These are phyloP conservation scores for Hericium erinaceus DNA, from an alignment of 768 basidiomycete genomes.

Conservation along the genomic window DNA sequence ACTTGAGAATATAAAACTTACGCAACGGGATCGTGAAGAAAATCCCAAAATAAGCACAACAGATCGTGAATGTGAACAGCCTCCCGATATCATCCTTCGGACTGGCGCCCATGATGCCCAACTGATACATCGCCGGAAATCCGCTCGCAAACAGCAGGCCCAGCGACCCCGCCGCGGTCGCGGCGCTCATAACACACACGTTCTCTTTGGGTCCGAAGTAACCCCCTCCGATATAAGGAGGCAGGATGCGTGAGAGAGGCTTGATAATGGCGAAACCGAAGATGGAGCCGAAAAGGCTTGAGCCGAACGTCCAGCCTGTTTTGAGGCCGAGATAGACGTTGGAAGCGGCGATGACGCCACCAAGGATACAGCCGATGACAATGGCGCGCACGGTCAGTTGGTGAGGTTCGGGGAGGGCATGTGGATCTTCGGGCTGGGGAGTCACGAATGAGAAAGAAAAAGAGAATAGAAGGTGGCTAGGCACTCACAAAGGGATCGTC, in stretches of 20 bases:
- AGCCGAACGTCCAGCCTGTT: slow-evolving; percentile 60
- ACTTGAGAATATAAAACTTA: slow-evolving; percentile 52
- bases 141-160: slow-evolving; percentile 53
- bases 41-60: slow-evolving; percentile 50
- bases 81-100: slow-evolving; percentile 46
- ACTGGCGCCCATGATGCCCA: slow-evolving; percentile 34
- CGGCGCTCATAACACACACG: slow-evolving; percentile 51
- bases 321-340: slow-evolving; percentile 64
- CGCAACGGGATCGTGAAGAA: slow-evolving; percentile 60
- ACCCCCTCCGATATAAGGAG: slow-evolving; percentile 40
- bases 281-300: slow-evolving; percentile 36
- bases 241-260: slow-evolving; percentile 39
- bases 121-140: slow-evolving; percentile 51
- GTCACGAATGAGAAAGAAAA: not conserved
- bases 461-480: not conserved
- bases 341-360: slow-evolving; percentile 48
- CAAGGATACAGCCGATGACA: slow-evolving; percentile 40
- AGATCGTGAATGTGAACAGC: slow-evolving; percentile 45
- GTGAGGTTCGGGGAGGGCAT: not conserved
- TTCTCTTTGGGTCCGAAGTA: slow-evolving; percentile 61
- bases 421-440: slow-evolving; percentile 2
- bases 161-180: slow-evolving; percentile 48
- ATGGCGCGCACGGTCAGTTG: slow-evolving; percentile 26
- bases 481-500: not conserved
- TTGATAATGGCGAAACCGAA: slow-evolving; percentile 56